Conservation (phyloP, 2,329 filamentous ascomycete genomes). For the Scedosporium aurantiacum region DNA sequence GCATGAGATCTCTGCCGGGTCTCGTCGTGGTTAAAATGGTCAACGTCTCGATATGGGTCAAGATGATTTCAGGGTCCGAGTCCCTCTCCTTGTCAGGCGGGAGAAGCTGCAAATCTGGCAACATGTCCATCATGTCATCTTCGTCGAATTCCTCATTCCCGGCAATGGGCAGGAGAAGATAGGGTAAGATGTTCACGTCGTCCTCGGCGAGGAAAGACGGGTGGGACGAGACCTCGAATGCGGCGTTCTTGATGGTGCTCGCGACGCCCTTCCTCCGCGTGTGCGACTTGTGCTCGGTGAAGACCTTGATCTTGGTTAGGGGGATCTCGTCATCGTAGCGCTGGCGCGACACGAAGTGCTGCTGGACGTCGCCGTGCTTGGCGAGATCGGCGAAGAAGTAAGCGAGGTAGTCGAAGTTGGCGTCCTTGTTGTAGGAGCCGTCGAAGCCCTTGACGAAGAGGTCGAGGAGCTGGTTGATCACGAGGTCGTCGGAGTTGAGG, state of each 20-base stretch:
- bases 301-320: conserved; percentile 83
- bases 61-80: conserved; percentile 60
- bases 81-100: conserved; percentile 85
- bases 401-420: conserved; percentile 83
- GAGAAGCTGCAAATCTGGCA: conserved; percentile 80
- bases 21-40: conserved; percentile 71
- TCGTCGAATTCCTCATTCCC: conserved; percentile 80
- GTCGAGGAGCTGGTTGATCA: conserved; percentile 86
- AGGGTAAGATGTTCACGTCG: conserved; percentile 73
- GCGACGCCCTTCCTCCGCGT: conserved; percentile 90
- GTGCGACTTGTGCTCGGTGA: conserved; percentile 78
- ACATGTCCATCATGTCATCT: conserved; percentile 77
- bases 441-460: conserved; percentile 89
- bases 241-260: conserved; percentile 85
- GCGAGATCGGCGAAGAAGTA: conserved; percentile 92
- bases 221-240: conserved; percentile 71
- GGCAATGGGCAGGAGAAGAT: conserved; percentile 77
- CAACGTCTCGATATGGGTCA: conserved; percentile 82
- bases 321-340: conserved; percentile 77
- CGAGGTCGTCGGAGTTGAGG: conserved; percentile 60
- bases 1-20: conserved; percentile 62
- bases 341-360: conserved; percentile 64
- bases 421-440: conserved; percentile 70
- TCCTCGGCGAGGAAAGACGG: conserved; percentile 57
- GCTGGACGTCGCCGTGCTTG: conserved; percentile 63